These are phyloP conservation scores for Helicosporidium sp. DNA, from an alignment of 139 green algal genomes.

Conservation along the genomic window DNA sequence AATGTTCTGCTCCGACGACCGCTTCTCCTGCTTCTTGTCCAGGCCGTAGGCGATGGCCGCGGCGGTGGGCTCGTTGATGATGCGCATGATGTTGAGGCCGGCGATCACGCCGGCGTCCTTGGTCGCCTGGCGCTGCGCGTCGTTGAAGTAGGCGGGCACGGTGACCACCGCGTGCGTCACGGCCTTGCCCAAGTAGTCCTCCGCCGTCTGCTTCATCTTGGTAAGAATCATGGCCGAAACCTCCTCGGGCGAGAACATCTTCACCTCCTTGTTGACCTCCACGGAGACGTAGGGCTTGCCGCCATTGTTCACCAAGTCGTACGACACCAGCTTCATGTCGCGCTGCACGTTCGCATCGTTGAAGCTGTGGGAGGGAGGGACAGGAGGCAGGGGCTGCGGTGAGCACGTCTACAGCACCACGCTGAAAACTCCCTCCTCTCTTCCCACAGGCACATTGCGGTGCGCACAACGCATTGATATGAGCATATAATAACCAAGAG, in stretches of 20 bases:
- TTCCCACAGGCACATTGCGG: too few relatives aligned
- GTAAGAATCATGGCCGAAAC: constrained; percentile 90
- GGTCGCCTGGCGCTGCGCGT: constrained; percentile 90
- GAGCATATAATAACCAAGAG: too few relatives aligned
- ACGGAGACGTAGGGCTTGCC: constrained; percentile 88
- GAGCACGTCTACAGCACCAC: not conserved
- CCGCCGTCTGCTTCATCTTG: constrained; percentile 79
- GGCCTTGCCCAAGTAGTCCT: constrained; percentile 47
- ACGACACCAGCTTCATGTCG: constrained; percentile 91
- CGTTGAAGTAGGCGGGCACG: constrained; percentile 98
- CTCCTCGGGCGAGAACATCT: constrained; percentile 77
- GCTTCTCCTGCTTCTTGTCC: constrained; percentile 78
- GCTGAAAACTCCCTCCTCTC: too few relatives aligned
- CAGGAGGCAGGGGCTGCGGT: not conserved
- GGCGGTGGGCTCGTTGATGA: constrained; percentile 96
- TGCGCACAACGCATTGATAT: too few relatives aligned
- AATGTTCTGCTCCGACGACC: constrained; percentile 78
- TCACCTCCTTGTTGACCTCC: constrained; percentile 21
- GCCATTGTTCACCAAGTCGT: constrained; percentile 78
- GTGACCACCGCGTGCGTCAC: constrained; percentile 75
- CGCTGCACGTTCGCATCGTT: constrained; percentile 84
- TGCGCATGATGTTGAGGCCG: constrained; percentile 75
- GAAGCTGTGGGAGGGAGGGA: constrained; percentile 34
- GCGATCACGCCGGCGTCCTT: constrained; percentile 64
- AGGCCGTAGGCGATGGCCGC: constrained; percentile 90